Evolutionary conservation across 2,329 filamentous ascomycete genomes (phyloP).

Genomic region (Ophiognomonia clavigignenti-juglandacearum): DNA sequence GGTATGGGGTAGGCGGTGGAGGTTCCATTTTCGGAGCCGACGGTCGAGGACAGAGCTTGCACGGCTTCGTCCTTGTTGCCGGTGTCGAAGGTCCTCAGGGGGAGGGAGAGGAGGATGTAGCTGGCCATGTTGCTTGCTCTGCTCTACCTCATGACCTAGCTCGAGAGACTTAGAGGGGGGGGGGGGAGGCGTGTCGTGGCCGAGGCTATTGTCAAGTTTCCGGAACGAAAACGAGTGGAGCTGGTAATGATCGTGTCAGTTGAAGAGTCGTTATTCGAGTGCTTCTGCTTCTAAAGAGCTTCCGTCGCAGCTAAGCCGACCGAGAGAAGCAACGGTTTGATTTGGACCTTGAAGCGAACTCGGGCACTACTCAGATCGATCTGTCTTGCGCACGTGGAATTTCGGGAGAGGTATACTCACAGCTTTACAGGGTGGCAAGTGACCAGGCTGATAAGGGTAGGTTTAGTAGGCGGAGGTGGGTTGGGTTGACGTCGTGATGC

Average conservation of each 20-base stretch:
- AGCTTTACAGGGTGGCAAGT: neutral
- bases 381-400: no score
- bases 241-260: constrained; percentile 3
- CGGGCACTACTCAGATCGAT: no score
- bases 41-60: constrained; percentile 65
- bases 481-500: no score
- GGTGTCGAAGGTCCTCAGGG: constrained; percentile 78
- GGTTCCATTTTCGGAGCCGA: constrained; percentile 69
- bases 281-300: no score
- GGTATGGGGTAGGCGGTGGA: constrained; percentile 78
- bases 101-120: constrained; percentile 87
- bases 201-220: neutral
- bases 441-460: neutral
- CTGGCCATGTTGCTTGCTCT: constrained; percentile 46
- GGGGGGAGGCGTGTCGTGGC: neutral
- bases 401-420: neutral
- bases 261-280: no score
- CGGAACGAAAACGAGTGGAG: neutral
- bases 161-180: neutral
- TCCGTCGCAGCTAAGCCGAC: no score
- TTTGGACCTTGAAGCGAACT: no score
- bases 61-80: constrained; percentile 78
- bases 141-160: constrained; percentile 18
- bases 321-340: no score
- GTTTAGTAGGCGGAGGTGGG: no score